Evolutionary conservation across 352 stramenopile species (phyloP), one percentile per base, ranked within the genome.

Genomic region (Phytophthora sojae): DNA sequence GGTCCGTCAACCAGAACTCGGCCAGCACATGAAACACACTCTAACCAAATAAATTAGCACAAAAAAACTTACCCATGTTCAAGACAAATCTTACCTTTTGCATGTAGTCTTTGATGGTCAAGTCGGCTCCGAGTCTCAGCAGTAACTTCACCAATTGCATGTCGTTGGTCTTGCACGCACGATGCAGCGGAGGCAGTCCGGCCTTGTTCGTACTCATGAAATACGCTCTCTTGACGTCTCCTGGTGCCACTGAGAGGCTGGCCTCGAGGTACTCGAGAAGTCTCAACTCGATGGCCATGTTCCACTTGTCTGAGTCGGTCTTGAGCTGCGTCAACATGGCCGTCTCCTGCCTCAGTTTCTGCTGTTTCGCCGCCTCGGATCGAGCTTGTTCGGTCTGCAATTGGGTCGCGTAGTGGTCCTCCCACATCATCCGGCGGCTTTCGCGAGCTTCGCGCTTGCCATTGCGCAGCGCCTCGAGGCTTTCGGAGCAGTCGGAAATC

Each of bases 261-360:
- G 57, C 60, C 3, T 67, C 37, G 8, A 92, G 42, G 47, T 71
- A 92, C 45, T 83, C 77, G 26, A 75, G 42, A 0, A 91, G 71
- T 42, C 67, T 70, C 55, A 92, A 50, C 15, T 92, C 82, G 35
- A 91, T 83, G 4, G 81, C 85, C 85, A 92, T 90, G 61, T 88
- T 88, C 82, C 79, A 90, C 72, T 88, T 92, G 69, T 91, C 85
- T 8, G 61, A 69, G 57, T 85, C 80, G 0, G 79, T 84, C 47
- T 80, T 79, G 25, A 90, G 67, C 57, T 90, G 77, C 15, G 75
- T 57, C 29, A 92, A 71, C 75, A 89, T 84, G 47, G 73, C 57
- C 0, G 71, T 90, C 53, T 92, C 71, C 57, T 92, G 82, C 3
- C 69, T 57, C 52, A 89, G 64, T 57, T 85, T 85, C 61, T 85